Evolutionary conservation across 1,139 yeast genomes (phyloP).

Genomic region (Protomyces lactucae-debilis): DNA sequence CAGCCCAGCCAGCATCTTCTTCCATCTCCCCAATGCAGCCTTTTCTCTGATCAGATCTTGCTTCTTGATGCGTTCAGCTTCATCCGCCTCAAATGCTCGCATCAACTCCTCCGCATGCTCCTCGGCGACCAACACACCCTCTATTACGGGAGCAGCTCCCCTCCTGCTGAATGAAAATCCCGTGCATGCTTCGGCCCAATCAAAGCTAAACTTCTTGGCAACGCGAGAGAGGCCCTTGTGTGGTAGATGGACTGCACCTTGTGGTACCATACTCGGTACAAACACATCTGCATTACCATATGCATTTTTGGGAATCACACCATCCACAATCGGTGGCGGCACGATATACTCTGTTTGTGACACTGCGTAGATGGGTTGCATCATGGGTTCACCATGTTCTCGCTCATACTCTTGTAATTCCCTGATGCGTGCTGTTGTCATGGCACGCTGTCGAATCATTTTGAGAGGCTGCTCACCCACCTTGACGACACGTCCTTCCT

Average conservation of each 20-base stretch:
- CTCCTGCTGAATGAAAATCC: conserved; percentile 64
- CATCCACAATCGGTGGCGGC: conserved; percentile 64
- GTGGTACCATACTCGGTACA: conserved; percentile 73
- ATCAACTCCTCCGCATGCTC: conserved; percentile 65
- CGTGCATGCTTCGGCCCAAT: conserved; percentile 80
- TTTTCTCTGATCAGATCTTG: conserved; percentile 47
- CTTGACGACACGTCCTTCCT: conserved; percentile 69
- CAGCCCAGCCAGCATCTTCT: conserved; percentile 61
- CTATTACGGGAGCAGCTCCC: conserved; percentile 58
- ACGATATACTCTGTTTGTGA: conserved; percentile 67
- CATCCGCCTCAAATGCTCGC: conserved; percentile 53
- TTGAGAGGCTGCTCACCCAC: conserved; percentile 62
- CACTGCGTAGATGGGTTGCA: conserved; percentile 58
- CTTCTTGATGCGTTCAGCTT: conserved; percentile 49
- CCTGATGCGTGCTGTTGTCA: conserved; percentile 35
- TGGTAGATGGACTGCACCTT: conserved; percentile 59
- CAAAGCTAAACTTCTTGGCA: conserved; percentile 63
- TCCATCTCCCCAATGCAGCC: conserved; percentile 67
- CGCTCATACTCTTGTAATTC: conserved; percentile 43
- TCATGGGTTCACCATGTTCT: conserved; percentile 50
- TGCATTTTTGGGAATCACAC: conserved; percentile 65
- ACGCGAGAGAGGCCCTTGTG: conserved; percentile 45
- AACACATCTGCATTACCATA: conserved; percentile 82
- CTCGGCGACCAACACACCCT: conserved; percentile 70
- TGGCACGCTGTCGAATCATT: conserved; percentile 38